Evolutionary conservation across 441 rosid genomes (phyloP).

Genomic region (Flueggea neowawraea): DNA sequence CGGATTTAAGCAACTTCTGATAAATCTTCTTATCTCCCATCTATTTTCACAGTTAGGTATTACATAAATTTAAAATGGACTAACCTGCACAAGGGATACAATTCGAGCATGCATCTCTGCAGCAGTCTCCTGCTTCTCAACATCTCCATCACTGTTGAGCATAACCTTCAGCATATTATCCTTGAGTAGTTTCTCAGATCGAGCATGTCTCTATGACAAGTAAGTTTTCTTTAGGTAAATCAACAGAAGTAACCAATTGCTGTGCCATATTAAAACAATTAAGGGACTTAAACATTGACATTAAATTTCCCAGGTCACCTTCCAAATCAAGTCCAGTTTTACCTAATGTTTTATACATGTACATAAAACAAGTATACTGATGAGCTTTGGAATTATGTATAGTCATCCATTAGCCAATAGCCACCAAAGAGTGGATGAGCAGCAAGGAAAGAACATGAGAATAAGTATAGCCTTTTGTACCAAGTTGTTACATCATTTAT

Average conservation of each 20-base stretch:
- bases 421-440: too few relatives aligned
- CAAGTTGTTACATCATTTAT: too few relatives aligned
- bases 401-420: too few relatives aligned
- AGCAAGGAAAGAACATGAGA: too few relatives aligned
- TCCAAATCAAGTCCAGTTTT: too few relatives aligned
- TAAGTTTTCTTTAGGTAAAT: not conserved
- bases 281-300: too few relatives aligned
- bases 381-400: too few relatives aligned
- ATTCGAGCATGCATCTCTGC: constrained; percentile 53
- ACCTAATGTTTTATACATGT: too few relatives aligned
- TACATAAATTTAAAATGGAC: constrained; percentile 2
- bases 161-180: constrained; percentile 58
- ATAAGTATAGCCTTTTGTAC: too few relatives aligned
- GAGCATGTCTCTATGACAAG: constrained; percentile 45
- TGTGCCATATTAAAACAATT: not conserved
- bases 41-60: too few relatives aligned
- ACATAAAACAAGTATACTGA: too few relatives aligned
- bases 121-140: constrained; percentile 63
- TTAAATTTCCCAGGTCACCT: too few relatives aligned
- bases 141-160: constrained; percentile 61
- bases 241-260: not conserved
- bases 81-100: constrained; percentile 45
- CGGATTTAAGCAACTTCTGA: not conserved
- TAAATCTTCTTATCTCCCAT: not conserved
- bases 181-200: constrained; percentile 60